These are phyloP conservation scores for Cydonia oblonga DNA, from an alignment of 331 rosid species.

Conservation along the genomic window DNA sequence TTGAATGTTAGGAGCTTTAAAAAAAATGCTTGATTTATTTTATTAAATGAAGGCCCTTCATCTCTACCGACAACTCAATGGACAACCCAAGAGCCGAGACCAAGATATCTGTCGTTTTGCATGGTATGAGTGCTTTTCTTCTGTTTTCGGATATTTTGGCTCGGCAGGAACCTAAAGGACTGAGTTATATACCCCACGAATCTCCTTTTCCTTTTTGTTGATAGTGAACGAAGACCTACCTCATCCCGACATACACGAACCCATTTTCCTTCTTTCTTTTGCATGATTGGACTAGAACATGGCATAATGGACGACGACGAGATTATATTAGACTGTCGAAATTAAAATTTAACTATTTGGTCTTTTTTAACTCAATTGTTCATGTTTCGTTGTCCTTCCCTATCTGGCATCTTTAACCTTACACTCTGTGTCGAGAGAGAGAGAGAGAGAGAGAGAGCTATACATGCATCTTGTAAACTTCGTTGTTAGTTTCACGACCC, in stretches of 20 bases:
- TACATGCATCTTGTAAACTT: not conserved
- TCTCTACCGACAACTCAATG: constrained; percentile 18
- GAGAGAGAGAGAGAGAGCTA: not conserved
- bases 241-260: constrained; percentile 4
- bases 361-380: not conserved
- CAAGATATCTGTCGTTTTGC: constrained; percentile 15
- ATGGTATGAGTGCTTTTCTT: constrained; percentile 10
- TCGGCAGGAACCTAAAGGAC: constrained; percentile 13
- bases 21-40: not conserved
- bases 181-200: constrained; percentile 42
- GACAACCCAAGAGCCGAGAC: not conserved
- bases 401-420: not conserved
- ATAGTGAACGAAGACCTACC: constrained; percentile 19
- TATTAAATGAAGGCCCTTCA: not conserved
- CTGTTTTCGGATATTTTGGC: constrained; percentile 7
- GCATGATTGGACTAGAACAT: constrained; percentile 23
- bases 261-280: not conserved
- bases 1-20: not conserved
- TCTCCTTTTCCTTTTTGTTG: constrained; percentile 22
- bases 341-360: not conserved
- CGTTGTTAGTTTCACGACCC: not conserved
- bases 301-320: constrained; percentile 8
- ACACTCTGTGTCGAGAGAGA: not conserved
- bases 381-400: not conserved
- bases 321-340: constrained; percentile 12